Evolutionary conservation across 139 green algal genomes (phyloP), one percentile per base, ranked within the genome.

Genomic region (Micromonas pusilla): DNA sequence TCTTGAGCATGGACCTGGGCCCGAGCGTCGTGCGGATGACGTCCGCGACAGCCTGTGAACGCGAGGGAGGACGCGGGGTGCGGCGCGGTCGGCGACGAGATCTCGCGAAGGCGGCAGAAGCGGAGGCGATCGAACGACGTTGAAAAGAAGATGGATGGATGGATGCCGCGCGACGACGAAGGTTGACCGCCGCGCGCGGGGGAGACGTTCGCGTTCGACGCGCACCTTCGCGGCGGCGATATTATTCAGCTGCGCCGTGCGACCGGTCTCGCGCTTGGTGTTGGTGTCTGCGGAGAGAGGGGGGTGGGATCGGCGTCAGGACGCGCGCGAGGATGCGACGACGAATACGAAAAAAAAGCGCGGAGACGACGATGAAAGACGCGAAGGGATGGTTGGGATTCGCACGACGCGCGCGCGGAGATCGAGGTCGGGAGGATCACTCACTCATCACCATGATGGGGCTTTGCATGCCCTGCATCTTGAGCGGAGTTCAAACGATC

Each of bases 11-110:
- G 6, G 93, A 94, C 1, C 94, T 87, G 3, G 95, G 95, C 0
- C 95, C 95, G 30, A 99, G 82, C 13, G 95, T 99, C 0, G 95
- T 99, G 4, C 95, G 86, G 60, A 99, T 95, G 75, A 99, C 98
- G 81, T 98, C 95, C 9, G 95, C 87, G 0, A 99, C 95, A 3
- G 95, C 93, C 91, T 98, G 98, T 36, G 91, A 93, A 4, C 94
- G 95, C 57, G 86, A 83, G 45, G 9, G 16, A 16, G 16, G 45
- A 57, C 45, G 45, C 9, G 45, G 45, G n/a, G n/a, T n/a, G n/a
- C n/a, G n/a, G n/a, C n/a, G n/a, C n/a, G n/a, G n/a, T n/a, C n/a
- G n/a, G n/a, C n/a, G n/a, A n/a, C n/a, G n/a, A n/a, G n/a, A n/a
- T n/a, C n/a, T n/a, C n/a, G n/a, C n/a, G n/a, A n/a, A n/a, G n/a